Evolutionary conservation across 2,329 filamentous ascomycete genomes (phyloP).

Genomic region (Xylariomycetidae sp.): DNA sequence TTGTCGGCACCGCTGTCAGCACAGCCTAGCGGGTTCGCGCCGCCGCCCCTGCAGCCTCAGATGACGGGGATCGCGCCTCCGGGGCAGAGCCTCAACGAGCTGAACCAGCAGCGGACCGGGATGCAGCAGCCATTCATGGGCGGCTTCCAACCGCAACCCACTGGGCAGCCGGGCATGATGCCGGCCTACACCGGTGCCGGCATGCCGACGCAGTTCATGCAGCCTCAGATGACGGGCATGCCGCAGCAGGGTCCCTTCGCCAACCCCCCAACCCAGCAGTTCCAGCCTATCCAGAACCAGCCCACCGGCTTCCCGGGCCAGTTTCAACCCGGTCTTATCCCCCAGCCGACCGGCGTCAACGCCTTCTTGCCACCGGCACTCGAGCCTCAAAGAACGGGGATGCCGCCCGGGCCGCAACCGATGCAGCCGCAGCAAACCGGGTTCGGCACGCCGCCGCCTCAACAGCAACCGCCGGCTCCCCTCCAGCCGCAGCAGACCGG

Average conservation of each 20-base stretch:
- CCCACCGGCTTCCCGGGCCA: conserved; percentile 52
- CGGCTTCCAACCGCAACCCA: conserved; percentile 33
- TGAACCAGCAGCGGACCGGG: conserved; percentile 61
- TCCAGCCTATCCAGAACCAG: conserved; percentile 51
- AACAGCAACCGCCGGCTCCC: conserved; percentile 53
- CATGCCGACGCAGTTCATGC: conserved; percentile 38
- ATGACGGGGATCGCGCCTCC: conserved; percentile 74
- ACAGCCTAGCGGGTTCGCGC: conserved; percentile 65
- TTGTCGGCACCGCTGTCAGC: conserved; percentile 82
- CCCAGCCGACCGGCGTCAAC: conserved; percentile 51
- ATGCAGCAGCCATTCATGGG: conserved; percentile 53
- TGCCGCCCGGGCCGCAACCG: conserved; percentile 31
- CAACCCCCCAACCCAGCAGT: conserved; percentile 36
- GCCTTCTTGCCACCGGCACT: conserved; percentile 52
- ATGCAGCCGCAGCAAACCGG: conserved; percentile 45
- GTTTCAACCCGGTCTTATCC: conserved; percentile 31
- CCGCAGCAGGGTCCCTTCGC: conserved; percentile 37
- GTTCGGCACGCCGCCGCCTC: conserved; percentile 47
- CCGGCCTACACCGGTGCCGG: conserved; percentile 29
- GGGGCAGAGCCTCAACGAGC: conserved; percentile 71
- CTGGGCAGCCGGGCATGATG: conserved; percentile 32
- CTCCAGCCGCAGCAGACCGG: conserved; percentile 75
- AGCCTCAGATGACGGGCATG: conserved; percentile 31
- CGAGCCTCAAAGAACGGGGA: conserved; percentile 54
- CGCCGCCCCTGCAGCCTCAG: conserved; percentile 68